These are phyloP conservation scores for Penicillium salamii DNA, from an alignment of 495 filamentous ascomycete genomes.

Conservation along the genomic window DNA sequence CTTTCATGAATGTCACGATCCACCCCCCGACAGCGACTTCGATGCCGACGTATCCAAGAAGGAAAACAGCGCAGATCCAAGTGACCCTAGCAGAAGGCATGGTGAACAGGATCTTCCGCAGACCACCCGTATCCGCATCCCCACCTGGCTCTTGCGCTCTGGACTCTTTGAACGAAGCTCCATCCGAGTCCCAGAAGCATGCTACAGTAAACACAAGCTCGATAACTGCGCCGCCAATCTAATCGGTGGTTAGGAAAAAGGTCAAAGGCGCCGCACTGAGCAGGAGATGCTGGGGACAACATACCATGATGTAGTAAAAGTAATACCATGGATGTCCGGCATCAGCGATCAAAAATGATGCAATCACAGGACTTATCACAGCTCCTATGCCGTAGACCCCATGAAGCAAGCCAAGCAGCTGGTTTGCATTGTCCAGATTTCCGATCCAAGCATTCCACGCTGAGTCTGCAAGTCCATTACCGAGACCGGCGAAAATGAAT, in stretches of 20 bases:
- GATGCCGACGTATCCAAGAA: constrained; percentile 73
- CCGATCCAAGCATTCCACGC: constrained; percentile 63
- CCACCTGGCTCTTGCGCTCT: constrained; percentile 24
- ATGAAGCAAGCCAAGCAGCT: constrained; percentile 55
- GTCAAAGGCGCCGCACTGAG: too few species aligned
- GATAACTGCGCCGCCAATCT: constrained; percentile 57
- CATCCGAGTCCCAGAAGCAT: constrained; percentile 67
- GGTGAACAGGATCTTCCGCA: constrained; percentile 53
- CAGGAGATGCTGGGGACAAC: too few species aligned
- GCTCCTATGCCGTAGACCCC: constrained; percentile 54
- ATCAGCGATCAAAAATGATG: constrained; percentile 50
- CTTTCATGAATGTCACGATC: constrained; percentile 62
- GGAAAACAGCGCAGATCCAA: constrained; percentile 71
- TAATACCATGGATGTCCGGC: constrained; percentile 47
- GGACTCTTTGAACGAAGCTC: constrained; percentile 52
- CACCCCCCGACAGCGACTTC: constrained; percentile 77
- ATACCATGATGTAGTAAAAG: constrained; percentile 59
- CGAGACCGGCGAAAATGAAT: constrained; percentile 53
- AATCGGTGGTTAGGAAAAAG: not conserved
- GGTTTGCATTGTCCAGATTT: constrained; percentile 54
- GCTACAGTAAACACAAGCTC: constrained; percentile 51
- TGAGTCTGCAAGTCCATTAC: constrained; percentile 55
- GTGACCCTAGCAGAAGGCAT: constrained; percentile 47
- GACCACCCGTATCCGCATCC: constrained; percentile 35
- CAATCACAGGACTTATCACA: constrained; percentile 50